Base-by-base conservation (phyloP, 225 moss, liverwort and hornwort species). In the Straminergon stramineum region DNA sequence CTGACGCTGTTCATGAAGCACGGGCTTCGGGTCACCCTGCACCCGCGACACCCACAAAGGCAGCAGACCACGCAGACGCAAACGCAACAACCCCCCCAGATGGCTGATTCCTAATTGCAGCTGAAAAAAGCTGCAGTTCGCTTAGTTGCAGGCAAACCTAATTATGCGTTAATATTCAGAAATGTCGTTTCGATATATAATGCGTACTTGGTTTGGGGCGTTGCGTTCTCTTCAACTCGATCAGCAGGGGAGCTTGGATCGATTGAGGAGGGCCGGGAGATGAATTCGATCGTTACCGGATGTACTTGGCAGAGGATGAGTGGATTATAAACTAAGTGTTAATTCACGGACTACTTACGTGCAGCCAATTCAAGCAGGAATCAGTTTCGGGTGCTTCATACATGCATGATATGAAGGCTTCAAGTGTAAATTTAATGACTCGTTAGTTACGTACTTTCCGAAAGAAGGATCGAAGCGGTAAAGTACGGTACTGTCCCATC, bases 1-100 rank as follows among this genome's bases (percentile, higher is more conserved):
- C 88, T 95, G 3, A 95, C 94, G 4, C 75, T 95, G 19, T 93
- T 94, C 88, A 94, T 95, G 95, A 95, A 95, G 85, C 41, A 95
- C 74, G 95, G 95, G 0, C 90, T 95, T 23, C 92, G 35, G 1
- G 94, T 94, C 4, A 93, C 89, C 9, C 90, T 94, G 4, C 91
- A 90, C 12, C 93, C 94, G 35, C 92, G 94, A 32, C 43, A 61
- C 32, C 64, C 63, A 37, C 66, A 34, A 3, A 53, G 41, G 69
- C 84, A 55, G 16, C 64, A 70, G 24, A 23, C 69, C 6, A 6
- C 43, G 15, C 61, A 28, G 19, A 17, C 61, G 15, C 35, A 52
- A 37, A 55, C 78, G 10, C 78, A 35, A 15, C 35, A 15, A 37
- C 23, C 17, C 13, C 15, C 11, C 0, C 53, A 34, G 35, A 15